These are phyloP conservation scores for Coemansia asiatica DNA, from an alignment of 192 early-diverging fungal genomes.

Conservation along the genomic window DNA sequence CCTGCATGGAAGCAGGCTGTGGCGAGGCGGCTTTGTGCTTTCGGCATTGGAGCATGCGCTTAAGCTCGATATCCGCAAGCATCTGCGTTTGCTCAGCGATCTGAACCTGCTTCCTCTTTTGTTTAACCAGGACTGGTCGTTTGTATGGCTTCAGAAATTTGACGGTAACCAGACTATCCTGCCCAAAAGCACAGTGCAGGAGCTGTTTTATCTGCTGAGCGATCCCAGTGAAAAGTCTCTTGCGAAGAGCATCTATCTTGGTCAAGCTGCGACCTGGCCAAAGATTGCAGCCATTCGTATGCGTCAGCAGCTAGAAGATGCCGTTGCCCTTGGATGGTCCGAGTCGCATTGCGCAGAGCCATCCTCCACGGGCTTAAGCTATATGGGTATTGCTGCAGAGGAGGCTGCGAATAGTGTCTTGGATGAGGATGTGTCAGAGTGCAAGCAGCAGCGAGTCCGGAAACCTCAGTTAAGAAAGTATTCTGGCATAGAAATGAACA, in stretches of 20 bases:
- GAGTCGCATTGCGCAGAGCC: not conserved
- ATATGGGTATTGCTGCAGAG: not conserved
- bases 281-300: conserved; percentile 76
- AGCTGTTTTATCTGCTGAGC: conserved; percentile 63
- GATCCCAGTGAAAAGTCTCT: conserved; percentile 66
- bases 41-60: conserved; percentile 76
- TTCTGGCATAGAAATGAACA: not conserved
- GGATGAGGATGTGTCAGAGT: not conserved
- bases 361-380: not conserved
- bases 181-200: conserved; percentile 60
- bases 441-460: not conserved
- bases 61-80: conserved; percentile 85
- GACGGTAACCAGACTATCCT: conserved; percentile 87
- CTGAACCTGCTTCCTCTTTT: conserved; percentile 75
- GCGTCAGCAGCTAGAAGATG: conserved; percentile 72
- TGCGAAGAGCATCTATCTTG: conserved; percentile 59
- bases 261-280: conserved; percentile 68
- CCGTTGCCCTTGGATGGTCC: conserved; percentile 47
- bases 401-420: not conserved
- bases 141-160: conserved; percentile 86
- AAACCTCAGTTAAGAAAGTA: not conserved
- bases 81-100: conserved; percentile 78
- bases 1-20: conserved; percentile 63
- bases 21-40: conserved; percentile 88
- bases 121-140: conserved; percentile 76